Base-by-base conservation (phyloP, 1,284 basidiomycete species). In the Singerocomus inundabilis region DNA sequence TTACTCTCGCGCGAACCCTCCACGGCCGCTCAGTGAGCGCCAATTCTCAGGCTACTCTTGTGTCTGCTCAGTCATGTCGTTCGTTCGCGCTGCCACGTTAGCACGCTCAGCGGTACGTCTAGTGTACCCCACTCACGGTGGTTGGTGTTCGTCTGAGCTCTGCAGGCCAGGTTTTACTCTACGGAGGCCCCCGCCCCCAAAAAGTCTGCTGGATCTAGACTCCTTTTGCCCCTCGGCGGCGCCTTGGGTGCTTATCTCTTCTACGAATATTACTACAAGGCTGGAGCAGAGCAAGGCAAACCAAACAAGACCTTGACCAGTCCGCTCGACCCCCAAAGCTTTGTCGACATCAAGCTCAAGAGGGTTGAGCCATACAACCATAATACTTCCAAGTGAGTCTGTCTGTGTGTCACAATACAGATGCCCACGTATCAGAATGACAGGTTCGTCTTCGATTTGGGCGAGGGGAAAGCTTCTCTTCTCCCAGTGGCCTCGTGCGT, bases 311-410 rank as follows among this genome's bases (percentile, higher is more conserved):
- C 77, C 41, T 61, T 74, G 61, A 84, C 81, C 64, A 86, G 82
- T 58, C 82, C 85, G 7, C 75, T 91, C 34, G 82, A 89, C 65
- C 80, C 87, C 24, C 71, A 90, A 53, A 81, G 84, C 56, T 93
- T 87, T 63, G 69, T 82, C 46, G 81, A 90, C 66, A 85, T 98
- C 70, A 88, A 84, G 64, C 80, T 98, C 61, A 89, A 89, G 71
- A 82, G 85, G 65, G 75, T 98, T 59, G 79, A 85, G 59, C 84
- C 85, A 2, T 98, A 98, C 79, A 99, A 96, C 79, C 88, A 96
- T 78, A 93, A 96, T 72, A 85, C 91, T 6, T 76, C 88, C 31
- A 80, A 80, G 78, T 88, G 57, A 53, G 75, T 35, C 16, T 3
- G 24, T 41, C 44, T 13, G 38, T 18, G 12, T 39, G 21, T 7